Percentiles rank a stretch among this genome's conserved stretches.
Conservation (phyloP, 306 rosid species). For the Hippophae rhamnoides region DNA sequence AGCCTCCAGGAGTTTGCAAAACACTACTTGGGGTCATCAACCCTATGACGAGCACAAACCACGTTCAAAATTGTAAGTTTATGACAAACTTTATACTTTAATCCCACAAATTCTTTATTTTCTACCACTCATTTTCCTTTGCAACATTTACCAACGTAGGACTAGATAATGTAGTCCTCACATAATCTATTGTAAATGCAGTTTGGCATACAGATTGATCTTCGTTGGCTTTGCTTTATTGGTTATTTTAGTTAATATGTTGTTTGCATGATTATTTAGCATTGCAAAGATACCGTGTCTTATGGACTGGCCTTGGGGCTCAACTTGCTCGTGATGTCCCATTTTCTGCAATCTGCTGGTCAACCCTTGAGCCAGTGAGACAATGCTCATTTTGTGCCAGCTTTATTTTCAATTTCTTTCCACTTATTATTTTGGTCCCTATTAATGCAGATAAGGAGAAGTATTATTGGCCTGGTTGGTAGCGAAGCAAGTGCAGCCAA, state of each 20-base stretch:
- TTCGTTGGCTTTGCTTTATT: background rate
- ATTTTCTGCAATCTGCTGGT: constrained; percentile 94
- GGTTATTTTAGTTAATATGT: constrained; percentile 8
- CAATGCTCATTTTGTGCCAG: constrained; percentile 6
- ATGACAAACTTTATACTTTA: constrained; percentile 1
- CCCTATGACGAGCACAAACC: constrained; percentile 36
- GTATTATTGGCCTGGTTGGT: constrained; percentile 44
- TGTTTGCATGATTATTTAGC: constrained; percentile 8
- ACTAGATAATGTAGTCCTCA: background rate
- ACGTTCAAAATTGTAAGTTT: constrained; percentile 44
- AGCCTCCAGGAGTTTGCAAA: constrained; percentile 76
- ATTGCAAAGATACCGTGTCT: constrained; percentile 57
- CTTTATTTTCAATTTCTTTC: constrained; percentile 21
- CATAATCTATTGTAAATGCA: constrained; percentile 1
- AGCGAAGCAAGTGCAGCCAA: constrained; percentile 44
- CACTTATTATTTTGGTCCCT: constrained; percentile 6
- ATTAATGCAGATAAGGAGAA: constrained; percentile 51
- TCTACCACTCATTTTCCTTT: background rate
- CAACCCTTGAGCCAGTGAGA: constrained; percentile 89
- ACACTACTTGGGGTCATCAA: constrained; percentile 59
- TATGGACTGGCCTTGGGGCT: constrained; percentile 99
- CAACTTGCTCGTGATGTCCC: constrained; percentile 94
- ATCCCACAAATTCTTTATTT: constrained; percentile 2
- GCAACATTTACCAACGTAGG: background rate
- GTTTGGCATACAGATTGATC: background rate